These are phyloP conservation scores for Spirogloea muscicola DNA, from an alignment of 139 green algal genomes.

Conservation along the genomic window DNA sequence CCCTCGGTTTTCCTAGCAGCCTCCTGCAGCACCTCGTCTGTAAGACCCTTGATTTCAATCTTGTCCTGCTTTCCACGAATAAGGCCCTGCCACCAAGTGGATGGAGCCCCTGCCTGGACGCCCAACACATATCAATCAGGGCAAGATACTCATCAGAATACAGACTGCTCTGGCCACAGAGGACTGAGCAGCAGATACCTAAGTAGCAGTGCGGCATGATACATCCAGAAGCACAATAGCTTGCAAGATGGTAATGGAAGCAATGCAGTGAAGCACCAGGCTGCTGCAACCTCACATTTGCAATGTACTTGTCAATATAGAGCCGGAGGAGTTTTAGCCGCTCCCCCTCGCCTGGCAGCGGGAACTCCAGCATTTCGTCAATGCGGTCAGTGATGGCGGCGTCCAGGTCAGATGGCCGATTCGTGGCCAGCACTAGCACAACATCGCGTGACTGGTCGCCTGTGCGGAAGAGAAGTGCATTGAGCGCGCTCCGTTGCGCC, in stretches of 20 bases:
- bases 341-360: constrained; percentile 35
- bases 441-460: constrained; percentile 50
- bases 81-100: too few species aligned
- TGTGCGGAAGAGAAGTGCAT: constrained; percentile 79
- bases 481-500: constrained; percentile 80
- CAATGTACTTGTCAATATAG: constrained; percentile 63
- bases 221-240: too few species aligned
- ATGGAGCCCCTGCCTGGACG: too few species aligned
- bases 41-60: constrained; percentile 39
- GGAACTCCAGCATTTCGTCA: constrained; percentile 49
- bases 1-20: constrained; percentile 75
- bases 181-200: too few species aligned
- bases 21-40: constrained; percentile 47
- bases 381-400: constrained; percentile 53
- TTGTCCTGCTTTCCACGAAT: constrained; percentile 9
- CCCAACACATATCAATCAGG: too few species aligned
- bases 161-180: too few species aligned
- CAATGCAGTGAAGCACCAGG: not conserved
- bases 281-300: constrained; percentile 58
- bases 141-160: too few species aligned
- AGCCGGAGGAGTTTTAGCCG: constrained; percentile 38
- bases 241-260: not conserved
- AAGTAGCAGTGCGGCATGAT: too few species aligned
- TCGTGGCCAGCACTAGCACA: constrained; percentile 53
- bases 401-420: constrained; percentile 55